Evolutionary conservation across 2,329 filamentous ascomycete genomes (phyloP), one percentile per base, ranked within the genome.

Genomic region (Raffaelea albimanens): DNA sequence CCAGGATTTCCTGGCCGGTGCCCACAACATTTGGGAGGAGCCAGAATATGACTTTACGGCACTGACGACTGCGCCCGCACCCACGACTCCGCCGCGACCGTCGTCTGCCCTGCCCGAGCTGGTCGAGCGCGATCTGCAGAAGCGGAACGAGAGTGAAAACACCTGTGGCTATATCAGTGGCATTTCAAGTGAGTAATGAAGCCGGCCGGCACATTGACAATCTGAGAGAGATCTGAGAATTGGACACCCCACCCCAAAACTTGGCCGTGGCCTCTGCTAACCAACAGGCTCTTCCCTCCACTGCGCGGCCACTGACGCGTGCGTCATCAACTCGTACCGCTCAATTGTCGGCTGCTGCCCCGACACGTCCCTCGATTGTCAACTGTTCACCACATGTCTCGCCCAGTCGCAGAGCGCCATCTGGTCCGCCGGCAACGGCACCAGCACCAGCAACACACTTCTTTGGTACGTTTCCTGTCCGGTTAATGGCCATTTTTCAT

Each of bases 381-480:
- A 48, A 8, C 42, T 61, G 25, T 50, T 43, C 29, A 65, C 61
- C 3, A 53, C 54, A 2, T 66, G 63, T 48, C 47, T 56, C 11
- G 57, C 61, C 29, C 55, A 49, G 22, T 55, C 58, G 11, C 53
- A 59, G 10, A 44, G 49, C n/a, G 25, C 40, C 4, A 34, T 33
- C 3, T 60, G 46, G 43, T 29, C 25, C 13, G 25, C 25, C 25
- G 13, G 13, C 25, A 29, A 29, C 25, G 56, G 53, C 7, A 58
- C 54, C 3, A 45, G 49, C 40, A 58, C 60, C 42, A 58, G 57
- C 22, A 47, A 50, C 18, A 62, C 61, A 0, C 39, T 57, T n/a
- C 61, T 54, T 52, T 65, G 62, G 62, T 63, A 55, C n/a, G 60
- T 53, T 23, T n/a, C n/a, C n/a, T n/a, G n/a, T n/a, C n/a, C n/a